These are phyloP conservation scores for Blastobotrys buckinghamii DNA, from an alignment of 1,139 yeast genomes.

Conservation along the genomic window DNA sequence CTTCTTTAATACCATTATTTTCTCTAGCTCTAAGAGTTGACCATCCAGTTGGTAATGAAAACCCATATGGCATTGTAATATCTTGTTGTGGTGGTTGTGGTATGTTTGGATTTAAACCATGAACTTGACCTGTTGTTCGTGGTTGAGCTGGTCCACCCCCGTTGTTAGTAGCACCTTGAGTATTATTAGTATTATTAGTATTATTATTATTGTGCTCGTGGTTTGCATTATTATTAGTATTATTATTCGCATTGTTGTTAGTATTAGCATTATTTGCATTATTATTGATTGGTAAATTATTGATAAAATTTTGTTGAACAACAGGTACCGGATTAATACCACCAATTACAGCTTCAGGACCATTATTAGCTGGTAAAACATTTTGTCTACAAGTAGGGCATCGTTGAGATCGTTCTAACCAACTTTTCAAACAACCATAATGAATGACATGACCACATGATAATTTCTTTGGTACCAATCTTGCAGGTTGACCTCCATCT, in stretches of 20 bases:
- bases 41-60: slow-evolving; percentile 21
- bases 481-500: slow-evolving; percentile 32
- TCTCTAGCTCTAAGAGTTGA: slow-evolving; percentile 16
- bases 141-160: neutral
- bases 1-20: slow-evolving; percentile 8
- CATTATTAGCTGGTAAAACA: slow-evolving; percentile 38
- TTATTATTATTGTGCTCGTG: slow-evolving; percentile 2
- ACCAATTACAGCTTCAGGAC: slow-evolving; percentile 9
- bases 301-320: neutral
- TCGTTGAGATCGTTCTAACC: slow-evolving; percentile 87
- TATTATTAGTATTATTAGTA: neutral
- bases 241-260: neutral
- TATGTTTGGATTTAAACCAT: slow-evolving; percentile 1
- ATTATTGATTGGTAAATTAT: neutral
- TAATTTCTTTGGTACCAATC: slow-evolving; percentile 66
- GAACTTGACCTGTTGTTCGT: neutral
- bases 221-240: slow-evolving; percentile 1
- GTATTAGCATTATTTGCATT: neutral
- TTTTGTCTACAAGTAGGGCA: slow-evolving; percentile 89
- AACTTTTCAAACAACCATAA: slow-evolving; percentile 81
- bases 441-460: slow-evolving; percentile 86
- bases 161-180: neutral
- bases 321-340: no score
- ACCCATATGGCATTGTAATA: slow-evolving; percentile 5
- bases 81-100: slow-evolving; percentile 3